Evolutionary conservation across 108 stramenopile genomes (phyloP), one percentile per base, ranked within the genome.

Genomic region (Licmophora abbreviata): DNA sequence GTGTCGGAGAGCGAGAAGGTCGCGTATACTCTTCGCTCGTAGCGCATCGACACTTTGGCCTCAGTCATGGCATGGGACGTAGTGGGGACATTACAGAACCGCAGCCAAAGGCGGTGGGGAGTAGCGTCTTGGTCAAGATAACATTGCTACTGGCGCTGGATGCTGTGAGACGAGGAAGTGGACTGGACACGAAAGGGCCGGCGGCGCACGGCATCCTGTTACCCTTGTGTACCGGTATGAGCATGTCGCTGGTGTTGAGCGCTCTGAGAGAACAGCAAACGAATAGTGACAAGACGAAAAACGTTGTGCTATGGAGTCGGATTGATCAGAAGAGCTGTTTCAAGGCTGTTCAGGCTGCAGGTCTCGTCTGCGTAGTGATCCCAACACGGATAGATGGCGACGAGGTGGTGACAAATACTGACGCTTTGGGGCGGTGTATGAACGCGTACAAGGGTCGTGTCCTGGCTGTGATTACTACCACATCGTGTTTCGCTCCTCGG

Each of bases 1-100:
- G 99, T n/a, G 96, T 92, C 23, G 99, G 99, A 9, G 99, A 99
- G 61, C 81, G 99, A n/a, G 99, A 99, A 60, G 97, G 94, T 24
- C 70, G 99, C 3, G 76, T 99, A 11, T 94, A 83, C 55, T 89
- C 88, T n/a, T 36, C 76, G 15, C 59, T 98, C 23, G 97, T 99
- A 2, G 57, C 72, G 4, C 64, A 76, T 14, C 68, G 97, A 3
- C 93, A 97, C 59, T 96, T 64, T 64, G 93, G 95, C 23, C 61
- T 98, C 8, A 77, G 81, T 14, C 99, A 99, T 68, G 99, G 99
- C 2, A 91, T 99, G 29, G 99, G 99, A 12, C 79, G 99, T 8
- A 85, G 83, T 26, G 99, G 99, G 1, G 97, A 99, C 64, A 77
- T 99, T 3, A 91, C 85, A 26, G 97, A 95, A 55, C 83, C 94